Conservation (phyloP, 495 filamentous ascomycete species). For the Pyrenula massariospora region DNA sequence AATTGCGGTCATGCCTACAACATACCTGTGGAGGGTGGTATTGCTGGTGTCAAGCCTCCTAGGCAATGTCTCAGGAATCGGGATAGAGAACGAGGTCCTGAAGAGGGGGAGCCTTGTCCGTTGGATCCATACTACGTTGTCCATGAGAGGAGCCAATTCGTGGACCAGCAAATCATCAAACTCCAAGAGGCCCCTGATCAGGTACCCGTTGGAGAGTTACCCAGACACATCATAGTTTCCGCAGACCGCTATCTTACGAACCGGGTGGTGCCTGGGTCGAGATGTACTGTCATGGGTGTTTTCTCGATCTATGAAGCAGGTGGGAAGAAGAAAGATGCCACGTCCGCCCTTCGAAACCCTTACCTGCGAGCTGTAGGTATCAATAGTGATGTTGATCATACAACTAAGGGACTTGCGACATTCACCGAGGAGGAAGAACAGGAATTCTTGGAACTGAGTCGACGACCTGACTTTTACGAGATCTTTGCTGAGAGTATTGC, state of each 20-base stretch:
- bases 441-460: constrained; percentile 88
- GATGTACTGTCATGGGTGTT: constrained; percentile 92
- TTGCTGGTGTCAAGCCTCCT: constrained; percentile 74
- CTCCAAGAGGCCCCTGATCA: constrained; percentile 97
- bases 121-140: constrained; percentile 92
- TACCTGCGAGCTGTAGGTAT: constrained; percentile 94
- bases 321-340: constrained; percentile 61
- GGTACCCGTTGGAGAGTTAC: constrained; percentile 93
- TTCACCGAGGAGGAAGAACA: constrained; percentile 97
- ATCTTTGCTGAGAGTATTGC: constrained; percentile 87
- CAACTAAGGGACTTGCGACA: constrained; percentile 69
- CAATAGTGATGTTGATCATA: constrained; percentile 79
- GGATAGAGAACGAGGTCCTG: constrained; percentile 34
- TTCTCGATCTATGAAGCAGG: constrained; percentile 93
- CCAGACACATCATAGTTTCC: constrained; percentile 85
- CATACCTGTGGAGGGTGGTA: constrained; percentile 67
- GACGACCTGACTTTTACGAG: constrained; percentile 83
- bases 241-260: constrained; percentile 95
- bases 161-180: constrained; percentile 97
- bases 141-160: constrained; percentile 90
- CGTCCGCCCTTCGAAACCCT: constrained; percentile 89
- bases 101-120: constrained; percentile 60
- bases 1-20: constrained; percentile 67
- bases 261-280: constrained; percentile 85
- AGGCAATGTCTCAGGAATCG: constrained; percentile 57